Conservation (phyloP, 192 early-diverging fungal genomes). For the Obelidium mucronatum region DNA sequence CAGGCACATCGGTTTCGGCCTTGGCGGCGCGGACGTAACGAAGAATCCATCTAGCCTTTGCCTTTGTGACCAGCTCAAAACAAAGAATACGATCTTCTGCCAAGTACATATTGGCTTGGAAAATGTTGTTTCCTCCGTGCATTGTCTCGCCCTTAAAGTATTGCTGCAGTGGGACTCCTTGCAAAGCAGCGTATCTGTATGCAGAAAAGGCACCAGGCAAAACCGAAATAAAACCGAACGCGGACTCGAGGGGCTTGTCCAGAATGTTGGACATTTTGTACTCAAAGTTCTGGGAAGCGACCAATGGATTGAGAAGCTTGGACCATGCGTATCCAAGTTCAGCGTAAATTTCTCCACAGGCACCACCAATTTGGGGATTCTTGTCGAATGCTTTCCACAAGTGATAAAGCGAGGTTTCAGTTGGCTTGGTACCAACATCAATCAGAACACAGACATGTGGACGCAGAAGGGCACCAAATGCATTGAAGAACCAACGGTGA, state of each 20-base stretch:
- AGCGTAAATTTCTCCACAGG: constrained; percentile 94
- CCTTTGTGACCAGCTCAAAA: constrained; percentile 85
- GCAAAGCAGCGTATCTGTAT: constrained; percentile 79
- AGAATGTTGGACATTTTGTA: constrained; percentile 69
- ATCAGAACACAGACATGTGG: constrained; percentile 86
- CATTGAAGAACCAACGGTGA: constrained; percentile 97
- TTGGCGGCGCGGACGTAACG: constrained; percentile 75
- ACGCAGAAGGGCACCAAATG: constrained; percentile 80
- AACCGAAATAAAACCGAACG: constrained; percentile 95
- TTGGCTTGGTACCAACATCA: constrained; percentile 94
- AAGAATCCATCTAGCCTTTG: constrained; percentile 69
- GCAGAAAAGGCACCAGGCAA: constrained; percentile 94
- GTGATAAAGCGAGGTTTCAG: constrained; percentile 84
- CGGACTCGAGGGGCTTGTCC: constrained; percentile 72
- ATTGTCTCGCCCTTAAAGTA: constrained; percentile 68
- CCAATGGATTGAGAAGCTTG: constrained; percentile 69
- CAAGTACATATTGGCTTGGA: constrained; percentile 83
- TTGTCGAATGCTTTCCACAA: constrained; percentile 93
- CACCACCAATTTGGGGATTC: constrained; percentile 83
- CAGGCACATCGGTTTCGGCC: constrained; percentile 89
- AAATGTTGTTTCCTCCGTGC: constrained; percentile 66
- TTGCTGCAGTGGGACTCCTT: constrained; percentile 72
- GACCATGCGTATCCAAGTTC: constrained; percentile 62
- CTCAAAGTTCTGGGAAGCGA: constrained; percentile 78
- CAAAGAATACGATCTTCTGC: constrained; percentile 87